These are phyloP conservation scores for Cordyceps javanica DNA, from an alignment of 2,329 filamentous ascomycete genomes.

Conservation along the genomic window DNA sequence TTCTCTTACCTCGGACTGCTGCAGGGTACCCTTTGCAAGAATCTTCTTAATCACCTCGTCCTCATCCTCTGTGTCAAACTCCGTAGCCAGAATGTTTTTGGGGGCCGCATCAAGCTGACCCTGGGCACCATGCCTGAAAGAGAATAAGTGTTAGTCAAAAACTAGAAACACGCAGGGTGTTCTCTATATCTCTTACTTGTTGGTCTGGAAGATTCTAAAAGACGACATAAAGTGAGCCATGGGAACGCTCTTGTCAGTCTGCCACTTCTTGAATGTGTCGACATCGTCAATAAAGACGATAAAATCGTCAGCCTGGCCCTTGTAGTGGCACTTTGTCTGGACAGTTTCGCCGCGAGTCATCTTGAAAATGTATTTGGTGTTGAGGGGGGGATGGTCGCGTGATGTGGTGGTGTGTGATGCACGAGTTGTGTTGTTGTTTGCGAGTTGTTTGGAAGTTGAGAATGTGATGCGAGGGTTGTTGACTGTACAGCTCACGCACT, in stretches of 20 bases:
- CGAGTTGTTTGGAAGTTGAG: not conserved
- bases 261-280: conserved; percentile 72
- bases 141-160: too few relatives aligned
- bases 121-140: conserved; percentile 71
- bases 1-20: conserved; percentile 48
- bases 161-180: conserved; percentile 10
- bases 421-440: conserved; percentile 12
- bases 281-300: conserved; percentile 53
- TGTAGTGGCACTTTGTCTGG: conserved; percentile 78
- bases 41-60: conserved; percentile 81
- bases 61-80: conserved; percentile 76
- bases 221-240: conserved; percentile 78
- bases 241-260: conserved; percentile 69
- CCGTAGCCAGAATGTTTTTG: conserved; percentile 68
- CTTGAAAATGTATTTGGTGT: conserved; percentile 25
- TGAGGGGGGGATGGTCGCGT: conserved; percentile 13
- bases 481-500: not conserved
- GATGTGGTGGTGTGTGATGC: conserved; percentile 16
- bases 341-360: conserved; percentile 68
- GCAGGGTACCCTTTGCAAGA: conserved; percentile 65
- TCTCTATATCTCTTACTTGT: conserved; percentile 66
- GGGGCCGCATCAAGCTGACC: conserved; percentile 72
- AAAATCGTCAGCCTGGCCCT: conserved; percentile 59
- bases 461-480: not conserved
- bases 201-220: conserved; percentile 85